Evolutionary conservation across 2,329 filamentous ascomycete species (phyloP).

Genomic region (Ramichloridium luteum): DNA sequence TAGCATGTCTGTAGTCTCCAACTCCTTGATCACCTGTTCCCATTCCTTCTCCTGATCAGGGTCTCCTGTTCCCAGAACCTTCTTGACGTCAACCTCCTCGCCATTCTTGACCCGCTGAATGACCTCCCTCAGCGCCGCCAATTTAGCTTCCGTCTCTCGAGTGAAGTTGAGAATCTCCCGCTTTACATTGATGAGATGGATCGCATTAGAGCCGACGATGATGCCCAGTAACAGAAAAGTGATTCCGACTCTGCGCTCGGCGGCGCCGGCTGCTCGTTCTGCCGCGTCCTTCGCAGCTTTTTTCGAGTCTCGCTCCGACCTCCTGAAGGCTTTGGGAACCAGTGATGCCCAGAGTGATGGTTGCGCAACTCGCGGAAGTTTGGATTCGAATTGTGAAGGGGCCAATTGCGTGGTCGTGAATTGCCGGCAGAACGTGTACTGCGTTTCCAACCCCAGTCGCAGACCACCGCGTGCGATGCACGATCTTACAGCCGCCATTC

Average conservation of each 20-base stretch:
- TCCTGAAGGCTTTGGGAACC: slow-evolving; percentile 23
- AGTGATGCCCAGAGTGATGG: slow-evolving; percentile 27
- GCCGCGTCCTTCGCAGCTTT: slow-evolving; percentile 11
- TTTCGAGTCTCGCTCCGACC: slow-evolving; percentile 4
- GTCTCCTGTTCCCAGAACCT: slow-evolving; percentile 66
- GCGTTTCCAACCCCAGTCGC: no score
- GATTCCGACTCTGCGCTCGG: slow-evolving; percentile 46
- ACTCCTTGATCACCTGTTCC: slow-evolving; percentile 58
- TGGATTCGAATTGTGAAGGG: slow-evolving; percentile 5
- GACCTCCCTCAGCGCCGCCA: slow-evolving; percentile 63
- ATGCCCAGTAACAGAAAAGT: slow-evolving; percentile 55
- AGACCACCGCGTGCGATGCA: no score
- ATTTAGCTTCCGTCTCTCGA: slow-evolving; percentile 66
- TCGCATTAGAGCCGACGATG: slow-evolving; percentile 88
- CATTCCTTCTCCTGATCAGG: slow-evolving; percentile 66
- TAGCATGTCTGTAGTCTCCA: slow-evolving; percentile 23
- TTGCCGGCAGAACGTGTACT: no score
- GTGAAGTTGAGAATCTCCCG: slow-evolving; percentile 61
- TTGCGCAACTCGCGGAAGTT: slow-evolving; percentile 23
- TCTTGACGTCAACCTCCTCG: slow-evolving; percentile 75
- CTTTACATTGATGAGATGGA: slow-evolving; percentile 75
- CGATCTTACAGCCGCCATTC: no score
- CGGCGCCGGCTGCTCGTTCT: slow-evolving; percentile 14
- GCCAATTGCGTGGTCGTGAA: slow-evolving; percentile 3
- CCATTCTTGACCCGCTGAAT: slow-evolving; percentile 57